Evolutionary conservation across 176 grass and related monocot genomes (phyloP).

Genomic region (Secale cereale): DNA sequence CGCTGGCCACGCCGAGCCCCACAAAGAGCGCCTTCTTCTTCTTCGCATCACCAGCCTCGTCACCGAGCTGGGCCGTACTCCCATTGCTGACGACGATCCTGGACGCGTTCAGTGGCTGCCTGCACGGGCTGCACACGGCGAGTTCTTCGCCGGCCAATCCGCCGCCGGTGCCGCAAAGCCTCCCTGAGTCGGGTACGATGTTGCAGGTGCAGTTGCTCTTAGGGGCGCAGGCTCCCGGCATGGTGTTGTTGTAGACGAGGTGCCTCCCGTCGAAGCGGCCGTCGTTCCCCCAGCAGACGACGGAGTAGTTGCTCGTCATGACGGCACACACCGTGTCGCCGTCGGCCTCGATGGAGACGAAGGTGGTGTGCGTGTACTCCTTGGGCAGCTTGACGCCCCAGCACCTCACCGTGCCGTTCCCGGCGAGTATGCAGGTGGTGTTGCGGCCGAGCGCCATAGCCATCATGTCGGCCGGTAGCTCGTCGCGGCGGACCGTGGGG

Average conservation of each 20-base stretch:
- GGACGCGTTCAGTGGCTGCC: not conserved
- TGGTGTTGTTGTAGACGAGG: conserved; percentile 38
- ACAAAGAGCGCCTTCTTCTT: not conserved
- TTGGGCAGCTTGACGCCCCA: conserved; percentile 48
- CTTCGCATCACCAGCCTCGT: not conserved
- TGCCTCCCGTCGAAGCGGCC: conserved; percentile 13
- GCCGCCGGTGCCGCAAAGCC: conserved; percentile 45
- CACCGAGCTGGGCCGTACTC: too few species aligned
- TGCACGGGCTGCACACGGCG: conserved; percentile 56
- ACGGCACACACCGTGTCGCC: conserved; percentile 73
- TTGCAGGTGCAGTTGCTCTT: conserved; percentile 24
- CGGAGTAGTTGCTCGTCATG: conserved; percentile 39
- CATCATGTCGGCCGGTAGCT: conserved; percentile 28
- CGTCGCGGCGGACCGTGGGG: not conserved
- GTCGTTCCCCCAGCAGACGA: conserved; percentile 76
- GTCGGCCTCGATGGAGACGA: conserved; percentile 60
- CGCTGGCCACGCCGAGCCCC: conserved; percentile 4
- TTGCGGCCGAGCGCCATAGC: conserved; percentile 59
- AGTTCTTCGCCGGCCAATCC: conserved; percentile 21
- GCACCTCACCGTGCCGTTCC: conserved; percentile 40
- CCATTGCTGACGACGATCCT: conserved; percentile 28
- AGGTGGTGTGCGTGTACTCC: conserved; percentile 16
- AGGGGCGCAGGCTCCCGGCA: conserved; percentile 58
- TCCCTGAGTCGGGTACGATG: conserved; percentile 27
- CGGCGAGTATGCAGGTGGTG: conserved; percentile 66